Evolutionary conservation across 108 stramenopile species (phyloP).

Genomic region (Pseudonitzschia delicatissima): DNA sequence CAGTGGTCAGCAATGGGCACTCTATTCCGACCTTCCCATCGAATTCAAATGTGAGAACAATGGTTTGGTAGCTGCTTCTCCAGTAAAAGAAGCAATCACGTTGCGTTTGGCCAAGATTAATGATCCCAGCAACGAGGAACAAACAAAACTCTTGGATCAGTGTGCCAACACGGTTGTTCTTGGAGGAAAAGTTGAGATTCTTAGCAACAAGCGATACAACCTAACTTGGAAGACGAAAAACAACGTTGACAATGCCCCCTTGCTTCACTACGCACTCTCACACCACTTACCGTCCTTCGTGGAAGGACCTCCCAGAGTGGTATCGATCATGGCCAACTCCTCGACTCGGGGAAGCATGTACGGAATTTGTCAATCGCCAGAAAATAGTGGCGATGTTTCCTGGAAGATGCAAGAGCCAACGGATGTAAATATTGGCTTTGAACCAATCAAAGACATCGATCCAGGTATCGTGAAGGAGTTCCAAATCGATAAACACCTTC

Average conservation of each 20-base stretch:
- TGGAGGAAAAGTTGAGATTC: background rate
- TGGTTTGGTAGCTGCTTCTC: background rate
- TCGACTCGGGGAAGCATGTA: background rate
- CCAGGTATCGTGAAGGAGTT: background rate
- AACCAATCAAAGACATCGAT: background rate
- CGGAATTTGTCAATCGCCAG: background rate
- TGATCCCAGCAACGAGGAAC: background rate
- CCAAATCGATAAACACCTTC: background rate
- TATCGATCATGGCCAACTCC: background rate
- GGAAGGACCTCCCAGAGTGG: background rate
- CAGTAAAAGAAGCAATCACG: background rate
- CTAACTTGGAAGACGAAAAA: slow-evolving; percentile 2
- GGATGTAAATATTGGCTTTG: background rate
- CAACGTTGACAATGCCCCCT: background rate
- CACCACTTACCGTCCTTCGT: background rate
- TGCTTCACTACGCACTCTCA: background rate
- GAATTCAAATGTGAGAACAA: background rate
- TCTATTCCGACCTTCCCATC: background rate
- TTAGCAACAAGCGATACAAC: background rate
- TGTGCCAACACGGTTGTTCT: background rate
- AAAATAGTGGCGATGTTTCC: background rate
- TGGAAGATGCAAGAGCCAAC: background rate
- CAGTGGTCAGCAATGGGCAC: slow-evolving; percentile 5
- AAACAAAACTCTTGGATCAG: background rate
- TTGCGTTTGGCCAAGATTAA: background rate